Evolutionary conservation across 495 filamentous ascomycete species (phyloP), one percentile per base, ranked within the genome.

Genomic region (Staphylotrichum longicolle): DNA sequence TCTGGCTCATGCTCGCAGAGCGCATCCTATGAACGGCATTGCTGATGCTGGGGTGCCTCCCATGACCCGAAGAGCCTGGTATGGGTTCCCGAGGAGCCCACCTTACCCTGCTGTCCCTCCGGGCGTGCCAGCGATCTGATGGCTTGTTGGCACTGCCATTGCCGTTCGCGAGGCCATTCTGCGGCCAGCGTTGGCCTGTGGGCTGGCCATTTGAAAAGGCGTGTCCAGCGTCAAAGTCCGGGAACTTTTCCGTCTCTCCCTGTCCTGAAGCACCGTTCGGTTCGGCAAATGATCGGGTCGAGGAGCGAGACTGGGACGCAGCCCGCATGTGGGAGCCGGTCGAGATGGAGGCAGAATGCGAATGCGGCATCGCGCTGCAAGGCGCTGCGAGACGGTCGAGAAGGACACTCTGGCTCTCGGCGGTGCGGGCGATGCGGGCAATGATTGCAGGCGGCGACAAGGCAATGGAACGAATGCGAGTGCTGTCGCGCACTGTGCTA

Each of bases 21-120:
- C 91, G 79, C 62, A 96, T 91, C 4, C 86, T 91, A 58, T 81
- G 85, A 64, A 96, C 85, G 56, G 92, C 89, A 74, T 95, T 91
- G 75, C 86, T 86, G 65, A 96, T 81, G 74, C 91, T 95, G 77
- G 89, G 92, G 71, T 91, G 88, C 64, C 87, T 81, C 7, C 81
- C 79, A 71, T 93, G 90, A 63, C 75, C 72, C 55, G 41, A 42
- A 33, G 47, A 39, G 60, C 65, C 49, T 61, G 82, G 77, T 41
- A 77, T 51, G 56, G 70, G 64, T 11, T 70, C 66, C 37, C 67
- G 51, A 3, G 72, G 71, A 58, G 65, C 78, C 78, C 71, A 85
- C 78, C 63, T 78, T 61, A 72, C 84, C 66, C 57, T 50, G 68
- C 71, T 71, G 35, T 83, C 83, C 63, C 76, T 78, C 49, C 78